Base-by-base conservation (phyloP, 768 basidiomycete species). In the Leccinum longicurvipes region DNA sequence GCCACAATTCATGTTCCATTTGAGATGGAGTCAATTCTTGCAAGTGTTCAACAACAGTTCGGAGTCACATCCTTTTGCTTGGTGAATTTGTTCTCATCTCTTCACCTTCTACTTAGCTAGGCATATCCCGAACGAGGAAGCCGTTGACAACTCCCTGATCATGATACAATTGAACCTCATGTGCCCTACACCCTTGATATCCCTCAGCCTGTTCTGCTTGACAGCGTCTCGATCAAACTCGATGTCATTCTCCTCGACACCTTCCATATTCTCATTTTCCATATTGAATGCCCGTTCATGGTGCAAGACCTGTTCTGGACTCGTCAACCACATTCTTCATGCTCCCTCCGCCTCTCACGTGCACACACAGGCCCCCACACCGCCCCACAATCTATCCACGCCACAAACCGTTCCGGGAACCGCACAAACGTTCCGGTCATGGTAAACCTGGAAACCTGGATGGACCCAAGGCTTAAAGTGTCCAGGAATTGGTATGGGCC, bases 1-100 rank as follows among this genome's bases (percentile, higher is more conserved):
- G n/a, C 97, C 97, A 15, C 97, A 98, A 69, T 99, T 99, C 79
- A 99, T 98, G 97, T 99, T 98, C 86, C 97, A 99, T 74, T 74
- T 99, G 58, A 82, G 96, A 56, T 78, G 97, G 70, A 93, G 91
- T 80, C 96, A 98, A 75, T 98, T 99, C 79, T 78, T 99, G 70
- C 97, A 99, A 74, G 95, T 98, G 53, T 98, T 98, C 76, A 98
- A 98, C 74, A 99, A 98, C 79, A 95, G 93, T 79, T 97, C 97
- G 8, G 97, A n/a, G n/a, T n/a, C n/a, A n/a, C n/a, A n/a, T n/a
- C n/a, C n/a, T n/a, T n/a, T 21, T 15, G 10, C 17, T 5, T 34
- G n/a, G 17, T 3, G 45, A 9, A 50, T 29, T 32, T 45, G 56
- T 28, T 12, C 31, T 60, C 28, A 64, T 21, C 44, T n/a, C 41